These are phyloP conservation scores for Cicer judaicum DNA, from an alignment of 306 rosid genomes.

Conservation along the genomic window DNA sequence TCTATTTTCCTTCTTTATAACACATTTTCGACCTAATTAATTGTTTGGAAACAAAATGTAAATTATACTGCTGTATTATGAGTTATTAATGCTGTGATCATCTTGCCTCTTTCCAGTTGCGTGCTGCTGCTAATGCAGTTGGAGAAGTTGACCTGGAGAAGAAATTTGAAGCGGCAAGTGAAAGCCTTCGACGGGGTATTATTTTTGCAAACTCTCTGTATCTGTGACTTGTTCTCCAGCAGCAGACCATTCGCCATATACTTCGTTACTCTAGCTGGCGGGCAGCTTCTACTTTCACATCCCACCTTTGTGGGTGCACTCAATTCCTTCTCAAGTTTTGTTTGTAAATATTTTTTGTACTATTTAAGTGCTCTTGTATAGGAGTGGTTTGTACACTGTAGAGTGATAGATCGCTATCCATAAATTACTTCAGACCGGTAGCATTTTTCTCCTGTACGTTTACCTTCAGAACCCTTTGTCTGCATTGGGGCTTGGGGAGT, in stretches of 20 bases:
- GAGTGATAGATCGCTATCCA: constrained; percentile 20
- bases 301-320: constrained; percentile 28
- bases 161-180: constrained; percentile 85
- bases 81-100: constrained; percentile 19
- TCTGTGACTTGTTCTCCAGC: constrained; percentile 57
- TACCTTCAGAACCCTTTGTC: constrained; percentile 37
- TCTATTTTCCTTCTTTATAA: neutral
- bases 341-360: constrained; percentile 31
- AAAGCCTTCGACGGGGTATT: constrained; percentile 94
- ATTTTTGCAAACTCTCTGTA: constrained; percentile 98
- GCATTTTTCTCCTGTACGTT: constrained; percentile 1
- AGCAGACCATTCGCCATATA: constrained; percentile 39
- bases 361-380: neutral
- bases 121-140: constrained; percentile 87
- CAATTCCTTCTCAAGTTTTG: constrained; percentile 37
- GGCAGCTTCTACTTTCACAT: constrained; percentile 9
- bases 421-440: neutral
- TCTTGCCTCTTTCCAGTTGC: constrained; percentile 59
- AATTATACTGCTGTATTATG: neutral
- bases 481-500: constrained; percentile 36
- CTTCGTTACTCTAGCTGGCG: constrained; percentile 32
- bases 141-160: constrained; percentile 84
- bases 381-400: constrained; percentile 9
- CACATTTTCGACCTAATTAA: constrained; percentile 10
- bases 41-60: constrained; percentile 15